phyloP scores from a whole-genome alignment of 768 basidiomycete species.

The Kwoniella dejecticola region DNA sequence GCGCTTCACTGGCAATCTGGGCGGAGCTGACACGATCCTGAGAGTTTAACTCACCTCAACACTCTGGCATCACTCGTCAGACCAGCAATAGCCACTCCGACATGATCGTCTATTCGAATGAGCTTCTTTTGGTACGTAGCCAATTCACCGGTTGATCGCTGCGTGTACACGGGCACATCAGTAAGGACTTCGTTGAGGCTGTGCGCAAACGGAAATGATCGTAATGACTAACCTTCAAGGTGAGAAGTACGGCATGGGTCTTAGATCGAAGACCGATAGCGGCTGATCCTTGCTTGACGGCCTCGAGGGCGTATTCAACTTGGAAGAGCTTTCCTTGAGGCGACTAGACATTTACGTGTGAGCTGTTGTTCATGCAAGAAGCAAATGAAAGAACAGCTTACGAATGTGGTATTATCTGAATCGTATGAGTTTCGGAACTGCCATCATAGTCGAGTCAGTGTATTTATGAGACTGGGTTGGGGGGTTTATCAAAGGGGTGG shows the following conservation, averaged over 20 bases:
- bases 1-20: too few relatives aligned
- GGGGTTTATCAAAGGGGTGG: too few relatives aligned
- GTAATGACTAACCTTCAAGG: constrained; percentile 76
- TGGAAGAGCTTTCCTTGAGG: constrained; percentile 96
- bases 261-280: constrained; percentile 94
- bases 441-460: constrained; percentile 4
- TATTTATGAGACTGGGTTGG: too few relatives aligned
- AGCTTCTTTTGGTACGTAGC: constrained; percentile 99
- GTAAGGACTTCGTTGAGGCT: background rate
- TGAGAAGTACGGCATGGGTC: constrained; percentile 88
- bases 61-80: constrained; percentile 97
- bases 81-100: constrained; percentile 99
- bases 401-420: constrained; percentile 81
- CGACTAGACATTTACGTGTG: constrained; percentile 24
- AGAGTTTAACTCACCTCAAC: constrained; percentile 66
- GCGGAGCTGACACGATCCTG: too few relatives aligned
- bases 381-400: too few relatives aligned
- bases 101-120: constrained; percentile 98
- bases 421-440: constrained; percentile 85
- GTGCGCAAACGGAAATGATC: too few relatives aligned
- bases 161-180: constrained; percentile 10
- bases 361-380: background rate
- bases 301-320: constrained; percentile 97
- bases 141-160: constrained; percentile 97
- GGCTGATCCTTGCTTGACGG: constrained; percentile 99